Conservation (phyloP, 768 basidiomycete species). For the Phanerochaete carnosa region DNA sequence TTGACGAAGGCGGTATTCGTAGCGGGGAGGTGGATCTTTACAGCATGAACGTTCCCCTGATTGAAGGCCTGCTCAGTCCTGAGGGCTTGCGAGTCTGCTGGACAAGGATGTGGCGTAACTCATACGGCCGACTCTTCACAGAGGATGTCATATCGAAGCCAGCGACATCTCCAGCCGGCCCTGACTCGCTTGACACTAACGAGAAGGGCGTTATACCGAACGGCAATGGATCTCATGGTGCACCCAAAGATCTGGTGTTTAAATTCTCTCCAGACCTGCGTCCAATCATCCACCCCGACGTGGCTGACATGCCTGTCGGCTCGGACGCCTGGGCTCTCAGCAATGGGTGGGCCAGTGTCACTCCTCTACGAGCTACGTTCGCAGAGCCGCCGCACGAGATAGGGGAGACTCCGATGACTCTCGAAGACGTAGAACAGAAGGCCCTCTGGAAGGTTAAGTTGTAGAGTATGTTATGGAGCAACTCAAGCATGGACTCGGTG, state of each 20-base stretch:
- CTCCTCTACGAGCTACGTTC: conserved; percentile 73
- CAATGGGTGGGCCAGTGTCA: conserved; percentile 70
- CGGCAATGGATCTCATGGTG: conserved; percentile 6
- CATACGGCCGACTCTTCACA: conserved; percentile 80
- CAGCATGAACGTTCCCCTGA: conserved; percentile 84
- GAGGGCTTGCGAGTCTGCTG: conserved; percentile 68
- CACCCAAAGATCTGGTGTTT: conserved; percentile 51
- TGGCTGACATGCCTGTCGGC: conserved; percentile 62
- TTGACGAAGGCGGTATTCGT: conserved; percentile 54
- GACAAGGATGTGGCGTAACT: conserved; percentile 84
- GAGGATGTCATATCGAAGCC: conserved; percentile 26
- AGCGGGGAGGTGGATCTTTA: conserved; percentile 76
- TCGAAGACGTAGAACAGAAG: conserved; percentile 33
- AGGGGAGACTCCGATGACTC: conserved; percentile 16
- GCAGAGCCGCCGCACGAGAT: conserved; percentile 50
- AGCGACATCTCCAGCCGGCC: conserved; percentile 36
- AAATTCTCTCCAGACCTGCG: conserved; percentile 73
- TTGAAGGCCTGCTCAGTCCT: conserved; percentile 57
- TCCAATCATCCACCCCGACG: conserved; percentile 59
- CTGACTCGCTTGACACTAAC: conserved; percentile 34
- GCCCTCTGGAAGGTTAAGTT: conserved; percentile 57
- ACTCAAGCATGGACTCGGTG: too few species aligned
- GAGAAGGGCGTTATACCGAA: neutral
- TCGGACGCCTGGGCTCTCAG: conserved; percentile 81
- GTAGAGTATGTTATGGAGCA: conserved; percentile 32